phyloP scores from a whole-genome alignment of 2,329 filamentous ascomycete genomes.

The Leptographium galeiforme region DNA sequence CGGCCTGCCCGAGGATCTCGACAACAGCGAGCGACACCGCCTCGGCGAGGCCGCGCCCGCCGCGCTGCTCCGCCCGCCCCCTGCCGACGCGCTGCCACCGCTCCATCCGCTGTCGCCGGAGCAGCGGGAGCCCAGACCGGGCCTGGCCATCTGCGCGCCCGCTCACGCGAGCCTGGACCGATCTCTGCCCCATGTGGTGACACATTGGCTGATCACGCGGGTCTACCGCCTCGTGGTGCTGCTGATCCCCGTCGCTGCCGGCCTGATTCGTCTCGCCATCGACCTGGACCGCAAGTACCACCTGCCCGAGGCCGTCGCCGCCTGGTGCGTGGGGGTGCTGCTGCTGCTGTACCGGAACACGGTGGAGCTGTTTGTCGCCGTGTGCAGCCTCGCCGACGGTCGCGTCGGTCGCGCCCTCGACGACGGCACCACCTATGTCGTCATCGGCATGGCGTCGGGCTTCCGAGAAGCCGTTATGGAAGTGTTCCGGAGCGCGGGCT shows the following conservation, averaged over 20 bases:
- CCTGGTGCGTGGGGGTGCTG: conserved; percentile 3
- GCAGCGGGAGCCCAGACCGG: conserved; percentile 5
- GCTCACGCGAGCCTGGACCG: conserved; percentile 1
- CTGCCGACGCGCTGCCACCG: neutral
- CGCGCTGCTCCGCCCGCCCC: conserved; percentile 9
- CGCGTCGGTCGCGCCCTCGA: conserved; percentile 10
- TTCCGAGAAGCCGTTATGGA: conserved; percentile 13
- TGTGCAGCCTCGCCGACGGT: conserved; percentile 11
- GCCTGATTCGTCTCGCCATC: conserved; percentile 3
- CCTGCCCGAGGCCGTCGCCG: conserved; percentile 9
- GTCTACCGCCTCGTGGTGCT: conserved; percentile 7
- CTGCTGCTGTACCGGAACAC: conserved; percentile 5
- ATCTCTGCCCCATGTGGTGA: conserved; percentile 8
- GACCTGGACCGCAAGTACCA: conserved; percentile 11
- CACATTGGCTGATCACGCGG: conserved; percentile 11
- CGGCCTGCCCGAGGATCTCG: conserved; percentile 45
- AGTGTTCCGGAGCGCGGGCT: conserved; percentile 4
- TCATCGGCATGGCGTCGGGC: conserved; percentile 15
- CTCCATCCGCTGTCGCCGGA: neutral
- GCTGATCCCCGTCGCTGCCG: conserved; percentile 5
- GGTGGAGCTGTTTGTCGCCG: conserved; percentile 6
- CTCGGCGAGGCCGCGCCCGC: conserved; percentile 37
- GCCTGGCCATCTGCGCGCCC: neutral
- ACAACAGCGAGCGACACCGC: conserved; percentile 36
- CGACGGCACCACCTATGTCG: conserved; percentile 12